Evolutionary conservation across 2,329 filamentous ascomycete species (phyloP).

Genomic region (Clarireedia monteithiana): DNA sequence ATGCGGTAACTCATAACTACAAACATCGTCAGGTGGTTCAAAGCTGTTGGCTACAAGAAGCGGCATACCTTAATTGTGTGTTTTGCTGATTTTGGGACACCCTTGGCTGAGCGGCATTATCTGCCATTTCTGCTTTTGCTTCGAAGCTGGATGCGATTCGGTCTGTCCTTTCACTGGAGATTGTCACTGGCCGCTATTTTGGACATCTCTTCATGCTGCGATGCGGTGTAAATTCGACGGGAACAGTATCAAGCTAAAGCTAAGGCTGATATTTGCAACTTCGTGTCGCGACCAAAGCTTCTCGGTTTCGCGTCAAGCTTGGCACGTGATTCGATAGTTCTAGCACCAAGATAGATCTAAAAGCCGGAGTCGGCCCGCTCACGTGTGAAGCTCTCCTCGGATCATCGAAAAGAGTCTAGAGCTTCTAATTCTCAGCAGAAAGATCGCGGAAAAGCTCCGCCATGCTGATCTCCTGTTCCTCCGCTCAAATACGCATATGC

Average conservation of each 20-base stretch:
- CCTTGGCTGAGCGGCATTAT: conserved; percentile 17
- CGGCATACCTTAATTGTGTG: conserved; percentile 23
- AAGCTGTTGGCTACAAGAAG: background rate
- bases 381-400: background rate
- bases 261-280: too few relatives aligned
- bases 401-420: background rate
- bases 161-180: too few relatives aligned
- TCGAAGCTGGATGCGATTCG: too few relatives aligned
- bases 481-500: too few relatives aligned
- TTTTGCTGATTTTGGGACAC: conserved; percentile 22
- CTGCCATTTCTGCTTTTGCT: conserved; percentile 16
- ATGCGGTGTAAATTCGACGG: too few relatives aligned
- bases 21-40: background rate
- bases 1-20: conserved; percentile 50
- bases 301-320: background rate
- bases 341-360: background rate
- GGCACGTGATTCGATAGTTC: background rate
- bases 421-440: too few relatives aligned
- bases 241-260: background rate
- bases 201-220: too few relatives aligned
- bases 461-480: too few relatives aligned
- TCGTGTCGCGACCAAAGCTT: too few relatives aligned
- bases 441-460: too few relatives aligned
- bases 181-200: too few relatives aligned
- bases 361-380: background rate